A percentile compares a stretch with the other conserved stretches of the same genome.
Evolutionary conservation across 108 stramenopile genomes (phyloP).

Genomic region (Cylindrotheca closterium): DNA sequence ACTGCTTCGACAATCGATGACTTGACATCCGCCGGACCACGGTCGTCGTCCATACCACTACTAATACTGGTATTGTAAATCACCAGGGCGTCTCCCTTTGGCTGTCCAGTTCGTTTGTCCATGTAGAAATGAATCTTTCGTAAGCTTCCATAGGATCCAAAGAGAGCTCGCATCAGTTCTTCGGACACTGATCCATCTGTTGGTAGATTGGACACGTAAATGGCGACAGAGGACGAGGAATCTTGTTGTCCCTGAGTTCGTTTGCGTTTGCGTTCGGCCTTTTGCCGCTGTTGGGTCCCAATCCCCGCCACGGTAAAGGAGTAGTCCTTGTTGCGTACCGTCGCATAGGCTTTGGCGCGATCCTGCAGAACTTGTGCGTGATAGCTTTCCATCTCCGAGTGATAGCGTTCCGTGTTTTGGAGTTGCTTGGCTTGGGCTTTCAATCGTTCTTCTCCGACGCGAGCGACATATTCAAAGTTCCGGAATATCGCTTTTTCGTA

Average conservation of each 20-base stretch:
- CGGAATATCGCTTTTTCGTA: conserved; percentile 45
- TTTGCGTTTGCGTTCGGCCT: conserved; percentile 36
- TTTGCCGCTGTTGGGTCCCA: conserved; percentile 50
- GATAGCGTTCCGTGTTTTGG: conserved; percentile 36
- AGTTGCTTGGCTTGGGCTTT: conserved; percentile 46
- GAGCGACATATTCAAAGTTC: conserved; percentile 72
- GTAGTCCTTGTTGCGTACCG: conserved; percentile 5
- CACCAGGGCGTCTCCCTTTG: conserved; percentile 79
- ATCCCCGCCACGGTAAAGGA: conserved; percentile 50
- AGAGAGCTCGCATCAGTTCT: conserved; percentile 48
- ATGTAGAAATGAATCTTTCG: conserved; percentile 70
- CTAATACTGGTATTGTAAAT: conserved; percentile 43
- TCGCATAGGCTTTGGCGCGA: conserved; percentile 10
- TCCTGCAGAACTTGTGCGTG: conserved; percentile 16
- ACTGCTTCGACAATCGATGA: conserved; percentile 50
- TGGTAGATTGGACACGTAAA: conserved; percentile 76
- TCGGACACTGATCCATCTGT: conserved; percentile 57
- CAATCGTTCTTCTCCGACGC: conserved; percentile 50
- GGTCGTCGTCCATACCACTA: conserved; percentile 1
- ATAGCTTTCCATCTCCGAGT: conserved; percentile 36
- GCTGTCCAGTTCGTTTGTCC: conserved; percentile 46
- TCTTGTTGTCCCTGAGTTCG: conserved; percentile 23
- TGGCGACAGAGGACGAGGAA: conserved; percentile 27
- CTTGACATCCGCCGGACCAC: conserved; percentile 11
- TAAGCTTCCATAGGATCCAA: conserved; percentile 58